Base-by-base conservation (phyloP, 2,329 filamentous ascomycete genomes). In the Arthrobotrys musiformis region DNA sequence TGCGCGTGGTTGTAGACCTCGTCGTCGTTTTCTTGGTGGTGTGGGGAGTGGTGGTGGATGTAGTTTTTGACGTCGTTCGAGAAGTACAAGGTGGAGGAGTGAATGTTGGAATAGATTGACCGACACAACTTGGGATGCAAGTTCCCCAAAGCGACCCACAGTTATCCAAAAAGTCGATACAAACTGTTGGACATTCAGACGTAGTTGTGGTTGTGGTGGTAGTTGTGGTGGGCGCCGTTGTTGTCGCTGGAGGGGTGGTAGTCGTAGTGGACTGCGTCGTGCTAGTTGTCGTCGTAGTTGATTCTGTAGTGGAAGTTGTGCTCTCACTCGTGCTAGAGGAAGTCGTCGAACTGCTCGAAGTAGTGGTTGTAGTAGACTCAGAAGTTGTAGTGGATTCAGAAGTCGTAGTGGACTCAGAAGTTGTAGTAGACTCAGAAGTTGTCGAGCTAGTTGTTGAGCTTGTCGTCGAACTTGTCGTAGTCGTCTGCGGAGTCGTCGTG, bases 101-200 rank as follows among this genome's bases (percentile, higher is more conserved):
- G 33, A 63, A 60, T 13, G 50, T 60, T 22, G 64, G 64, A 60
- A 50, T 40, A 37, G 52, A 28, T 33, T 58, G 35, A 1, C 64
- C 64, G 4, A 9, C 9, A 15, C 64, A 69, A 7, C 24, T 50
- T 26, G 35, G 64, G 28, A 60, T 26, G 52, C 64, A 69, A 22
- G 64, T 69, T n/a, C 64, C 52, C 64, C 50, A 60, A 0, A 69
- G 22, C 4, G 37, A 60, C 28, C 64, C 64, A 24, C 64, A 69
- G 5, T 40, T 28, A 19, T 60, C 44, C 13, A 60, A 15, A 19
- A 52, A 69, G 19, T 69, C 64, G 24, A 66, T 11, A 22, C 62
- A 61, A 6, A 44, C 1, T 44, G 56, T 61, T n/a, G 48, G 40
- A 35, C 48, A 58, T 33, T 33, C 40, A 37, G 35, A 35, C 8